Conservation (phyloP, 2,329 filamentous ascomycete genomes). For the Colletotrichum acutatum region DNA sequence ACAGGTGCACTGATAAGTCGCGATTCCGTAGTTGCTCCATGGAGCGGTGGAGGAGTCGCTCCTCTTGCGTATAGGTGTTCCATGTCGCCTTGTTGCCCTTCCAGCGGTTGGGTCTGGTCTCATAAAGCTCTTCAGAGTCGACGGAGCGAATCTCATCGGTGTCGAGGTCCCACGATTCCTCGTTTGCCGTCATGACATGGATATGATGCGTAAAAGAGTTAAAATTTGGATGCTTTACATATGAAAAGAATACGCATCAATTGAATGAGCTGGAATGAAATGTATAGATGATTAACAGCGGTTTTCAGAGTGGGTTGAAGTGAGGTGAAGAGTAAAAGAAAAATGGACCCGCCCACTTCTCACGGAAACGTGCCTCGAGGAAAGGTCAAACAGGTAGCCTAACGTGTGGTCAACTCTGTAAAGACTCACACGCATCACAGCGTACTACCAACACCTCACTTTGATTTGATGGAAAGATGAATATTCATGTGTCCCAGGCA, state of each 20-base stretch:
- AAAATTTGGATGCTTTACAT: not conserved
- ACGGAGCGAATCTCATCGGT: constrained; percentile 59
- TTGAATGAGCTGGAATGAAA: not conserved
- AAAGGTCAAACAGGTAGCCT: not conserved
- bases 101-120: constrained; percentile 77
- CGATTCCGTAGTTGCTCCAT: constrained; percentile 71
- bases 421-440: not conserved
- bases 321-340: constrained; percentile 25
- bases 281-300: not conserved
- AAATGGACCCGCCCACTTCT: constrained; percentile 2
- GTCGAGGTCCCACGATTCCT: constrained; percentile 50
- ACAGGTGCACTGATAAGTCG: constrained; percentile 81
- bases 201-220: too few species aligned
- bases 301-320: not conserved
- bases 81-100: constrained; percentile 75
- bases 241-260: not conserved
- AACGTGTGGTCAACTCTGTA: not conserved
- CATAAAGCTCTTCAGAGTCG: constrained; percentile 57
- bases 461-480: not conserved
- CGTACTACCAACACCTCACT: not conserved
- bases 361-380: constrained; percentile 7
- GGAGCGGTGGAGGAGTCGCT: constrained; percentile 71
- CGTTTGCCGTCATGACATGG: constrained; percentile 34
- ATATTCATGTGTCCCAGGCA: not conserved
- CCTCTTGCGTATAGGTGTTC: constrained; percentile 69